Base-by-base conservation (phyloP, 2,329 filamentous ascomycete genomes). In the Tolypocladium ovalisporum region DNA sequence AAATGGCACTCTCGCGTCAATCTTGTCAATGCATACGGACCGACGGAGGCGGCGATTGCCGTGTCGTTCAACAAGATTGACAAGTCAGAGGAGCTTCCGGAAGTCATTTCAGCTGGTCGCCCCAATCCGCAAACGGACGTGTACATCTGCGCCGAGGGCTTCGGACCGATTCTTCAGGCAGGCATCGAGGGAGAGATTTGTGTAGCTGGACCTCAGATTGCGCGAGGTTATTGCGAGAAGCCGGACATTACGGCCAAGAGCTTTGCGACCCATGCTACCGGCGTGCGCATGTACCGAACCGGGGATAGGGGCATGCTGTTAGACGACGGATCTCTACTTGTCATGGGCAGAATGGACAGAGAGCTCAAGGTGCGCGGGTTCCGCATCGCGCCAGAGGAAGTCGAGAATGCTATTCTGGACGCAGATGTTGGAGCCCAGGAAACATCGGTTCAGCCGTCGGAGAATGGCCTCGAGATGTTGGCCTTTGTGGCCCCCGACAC, bases 361-460 rank as follows among this genome's bases (percentile, higher is more conserved):
- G 56, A 62, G 54, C 19, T 61, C 52, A 62, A 61, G 57, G 49
- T 62, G 10, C 58, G 61, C 13, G 61, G 61, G 1, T 59, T 60
- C 29, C 57, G 61, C 13, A 59, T 62, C 47, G 61, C 60, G 7
- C 57, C 60, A 9, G 56, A 59, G 36, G 61, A 62, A 29, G 54
- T 62, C 29, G 61, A 62, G 42, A 56, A 54, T 35, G 54, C 52
- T 15, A 56, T 62, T 24, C 19, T 61, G 17, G 39, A 51, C 17
- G 39, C 58, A 2, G 49, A 52, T 4, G 27, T 29, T 0, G 56
- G 58, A 42, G 47, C 55, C n/a, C 24, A 44, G 19, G 47, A 60
- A 34, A 54, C 57, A 6, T 58, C 56, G 17, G 56, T 61, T 35
- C 57, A 58, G 51, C 39, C 22, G n/a, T 58, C 57, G 3, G 54